Conservation (phyloP, 2,329 filamentous ascomycete species). For the Ophiosphaerella herpotricha region DNA sequence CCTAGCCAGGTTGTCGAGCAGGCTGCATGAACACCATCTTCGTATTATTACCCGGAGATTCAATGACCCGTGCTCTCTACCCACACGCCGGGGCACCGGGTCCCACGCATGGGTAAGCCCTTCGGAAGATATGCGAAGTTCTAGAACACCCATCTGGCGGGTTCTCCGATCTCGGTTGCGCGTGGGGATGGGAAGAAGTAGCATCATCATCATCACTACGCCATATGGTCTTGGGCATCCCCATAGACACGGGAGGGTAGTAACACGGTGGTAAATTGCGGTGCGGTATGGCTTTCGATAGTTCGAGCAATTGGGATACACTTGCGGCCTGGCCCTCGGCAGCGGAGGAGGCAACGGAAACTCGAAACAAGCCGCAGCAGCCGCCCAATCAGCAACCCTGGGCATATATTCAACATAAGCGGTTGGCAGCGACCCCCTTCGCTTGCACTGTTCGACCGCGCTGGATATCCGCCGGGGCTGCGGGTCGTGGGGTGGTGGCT, state of each 20-base stretch:
- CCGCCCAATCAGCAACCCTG: slow-evolving; percentile 4
- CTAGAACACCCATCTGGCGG: neutral
- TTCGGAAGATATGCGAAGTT: neutral
- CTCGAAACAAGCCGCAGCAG: neutral
- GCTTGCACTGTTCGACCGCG: slow-evolving; percentile 1
- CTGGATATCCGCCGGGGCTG: slow-evolving; percentile 7
- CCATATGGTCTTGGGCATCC: too few relatives aligned
- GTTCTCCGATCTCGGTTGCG: neutral
- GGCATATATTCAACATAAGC: slow-evolving; percentile 5
- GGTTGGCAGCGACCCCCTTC: slow-evolving; percentile 3
- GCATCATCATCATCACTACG: too few relatives aligned
- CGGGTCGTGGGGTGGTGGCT: slow-evolving; percentile 2
- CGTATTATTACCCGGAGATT: slow-evolving; percentile 10
- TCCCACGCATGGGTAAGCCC: slow-evolving; percentile 1
- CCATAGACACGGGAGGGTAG: too few relatives aligned
- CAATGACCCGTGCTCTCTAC: neutral
- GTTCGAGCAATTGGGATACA: neutral
- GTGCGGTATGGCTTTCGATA: slow-evolving; percentile 10
- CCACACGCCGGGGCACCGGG: slow-evolving; percentile 10
- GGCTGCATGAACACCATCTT: slow-evolving; percentile 3
- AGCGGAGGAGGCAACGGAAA: slow-evolving; percentile 4
- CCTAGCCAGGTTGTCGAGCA: neutral
- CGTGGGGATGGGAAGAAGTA: neutral
- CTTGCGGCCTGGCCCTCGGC: neutral
- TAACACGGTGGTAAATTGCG: neutral